Percentiles rank a stretch among this genome's conserved stretches.
phyloP scores from a whole-genome alignment of 371 early-diverging fungal genomes.

The Lichtheimia ornata region DNA sequence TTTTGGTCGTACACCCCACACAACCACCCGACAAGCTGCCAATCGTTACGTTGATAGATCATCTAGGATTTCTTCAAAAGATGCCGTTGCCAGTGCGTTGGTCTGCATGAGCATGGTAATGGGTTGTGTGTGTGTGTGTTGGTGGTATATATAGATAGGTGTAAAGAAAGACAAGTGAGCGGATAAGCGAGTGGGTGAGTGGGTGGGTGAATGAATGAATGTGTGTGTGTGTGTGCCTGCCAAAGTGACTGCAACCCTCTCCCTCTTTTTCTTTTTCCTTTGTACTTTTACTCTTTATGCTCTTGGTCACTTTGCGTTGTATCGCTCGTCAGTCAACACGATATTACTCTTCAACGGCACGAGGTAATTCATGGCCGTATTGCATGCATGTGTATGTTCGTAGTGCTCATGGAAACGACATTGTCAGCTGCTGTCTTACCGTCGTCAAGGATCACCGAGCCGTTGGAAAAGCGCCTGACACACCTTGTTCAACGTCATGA shows the following conservation, averaged over 20 bases:
- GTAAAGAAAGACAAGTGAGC: not conserved
- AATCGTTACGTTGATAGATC: conserved; percentile 77
- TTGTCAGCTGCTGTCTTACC: conserved; percentile 12
- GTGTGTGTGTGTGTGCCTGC: no score
- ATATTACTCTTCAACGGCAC: conserved; percentile 1
- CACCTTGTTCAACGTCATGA: conserved; percentile 38
- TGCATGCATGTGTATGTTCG: not conserved
- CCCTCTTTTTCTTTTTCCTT: no score
- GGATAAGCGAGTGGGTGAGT: not conserved
- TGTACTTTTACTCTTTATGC: no score
- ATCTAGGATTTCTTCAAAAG: conserved; percentile 81
- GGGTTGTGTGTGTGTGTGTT: not conserved
- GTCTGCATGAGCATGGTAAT: conserved; percentile 18
- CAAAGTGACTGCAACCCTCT: no score
- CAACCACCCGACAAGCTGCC: no score
- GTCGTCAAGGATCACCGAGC: conserved; percentile 36
- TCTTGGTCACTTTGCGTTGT: no score
- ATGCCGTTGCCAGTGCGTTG: conserved; percentile 63
- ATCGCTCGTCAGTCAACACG: no score
- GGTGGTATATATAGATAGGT: not conserved
- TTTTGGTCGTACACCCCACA: not conserved
- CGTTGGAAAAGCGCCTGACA: conserved; percentile 29
- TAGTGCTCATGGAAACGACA: not conserved
- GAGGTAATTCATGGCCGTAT: conserved; percentile 3
- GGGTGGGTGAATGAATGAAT: not conserved